Evolutionary conservation across 2,329 filamentous ascomycete genomes (phyloP).

Genomic region (Berkeleyomyces basicola): DNA sequence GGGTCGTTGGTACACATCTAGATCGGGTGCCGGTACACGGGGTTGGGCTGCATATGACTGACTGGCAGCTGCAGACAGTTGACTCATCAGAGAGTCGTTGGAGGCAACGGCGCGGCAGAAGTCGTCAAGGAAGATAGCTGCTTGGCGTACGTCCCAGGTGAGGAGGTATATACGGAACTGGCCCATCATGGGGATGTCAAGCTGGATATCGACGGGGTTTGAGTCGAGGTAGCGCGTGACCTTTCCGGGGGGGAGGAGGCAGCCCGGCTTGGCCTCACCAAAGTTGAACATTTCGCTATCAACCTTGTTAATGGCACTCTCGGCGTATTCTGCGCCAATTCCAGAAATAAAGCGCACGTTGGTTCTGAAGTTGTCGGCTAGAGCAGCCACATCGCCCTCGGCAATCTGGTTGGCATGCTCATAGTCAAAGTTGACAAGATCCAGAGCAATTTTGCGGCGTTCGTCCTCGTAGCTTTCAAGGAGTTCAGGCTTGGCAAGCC

Average conservation of each 20-base stretch:
- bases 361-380: constrained; percentile 51
- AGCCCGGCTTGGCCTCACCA: constrained; percentile 36
- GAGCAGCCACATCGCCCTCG: constrained; percentile 42
- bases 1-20: constrained; percentile 48
- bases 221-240: constrained; percentile 61
- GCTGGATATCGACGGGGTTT: constrained; percentile 60
- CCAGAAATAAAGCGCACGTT: constrained; percentile 61
- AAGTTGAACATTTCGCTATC: constrained; percentile 25
- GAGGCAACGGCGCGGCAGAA: constrained; percentile 40
- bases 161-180: constrained; percentile 65
- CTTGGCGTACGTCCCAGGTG: constrained; percentile 41
- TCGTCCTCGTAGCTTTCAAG: constrained; percentile 47
- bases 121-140: constrained; percentile 39
- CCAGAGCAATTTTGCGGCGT: constrained; percentile 42
- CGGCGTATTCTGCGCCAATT: constrained; percentile 44
- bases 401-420: constrained; percentile 41
- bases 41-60: constrained; percentile 45
- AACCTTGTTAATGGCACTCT: constrained; percentile 33
- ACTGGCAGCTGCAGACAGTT: constrained; percentile 40
- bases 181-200: constrained; percentile 60
- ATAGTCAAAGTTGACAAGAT: constrained; percentile 42
- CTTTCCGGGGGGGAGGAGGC: constrained; percentile 47
- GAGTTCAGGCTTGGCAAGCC: constrained; percentile 36
- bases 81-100: constrained; percentile 37
- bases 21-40: constrained; percentile 35